Evolutionary conservation across 2,329 filamentous ascomycete species (phyloP).

Genomic region (Aspergillus ustus): DNA sequence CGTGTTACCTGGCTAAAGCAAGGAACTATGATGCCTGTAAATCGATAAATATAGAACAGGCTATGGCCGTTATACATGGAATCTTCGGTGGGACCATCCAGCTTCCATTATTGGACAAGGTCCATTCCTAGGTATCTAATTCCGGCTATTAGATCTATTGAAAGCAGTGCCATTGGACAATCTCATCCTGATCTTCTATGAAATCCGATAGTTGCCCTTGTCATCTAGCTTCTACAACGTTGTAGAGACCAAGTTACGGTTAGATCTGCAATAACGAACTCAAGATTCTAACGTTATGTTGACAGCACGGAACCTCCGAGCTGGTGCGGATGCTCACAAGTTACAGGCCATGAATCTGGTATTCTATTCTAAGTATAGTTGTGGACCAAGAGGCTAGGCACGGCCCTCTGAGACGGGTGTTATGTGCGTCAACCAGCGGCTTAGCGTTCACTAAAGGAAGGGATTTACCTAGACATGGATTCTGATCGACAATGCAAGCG

Average conservation of each 20-base stretch:
- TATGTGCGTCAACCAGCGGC: not conserved
- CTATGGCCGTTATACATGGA: not conserved
- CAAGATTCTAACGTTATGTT: not conserved
- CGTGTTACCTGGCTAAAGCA: not conserved
- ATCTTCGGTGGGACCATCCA: not conserved
- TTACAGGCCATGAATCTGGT: not conserved
- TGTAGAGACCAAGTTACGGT: not conserved
- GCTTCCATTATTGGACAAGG: not conserved
- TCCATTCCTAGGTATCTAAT: not conserved
- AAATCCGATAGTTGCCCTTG: not conserved
- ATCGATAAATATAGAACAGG: slow-evolving; percentile 4
- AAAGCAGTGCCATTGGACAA: slow-evolving; percentile 1
- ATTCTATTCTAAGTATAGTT: not conserved
- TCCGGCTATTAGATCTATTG: not conserved
- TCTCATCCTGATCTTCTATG: no score
- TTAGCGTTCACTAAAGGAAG: not conserved
- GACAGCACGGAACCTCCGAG: not conserved
- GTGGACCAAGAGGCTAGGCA: not conserved
- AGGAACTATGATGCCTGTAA: not conserved
- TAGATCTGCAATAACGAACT: not conserved
- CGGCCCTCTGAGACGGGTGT: not conserved
- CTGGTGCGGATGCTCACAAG: not conserved
- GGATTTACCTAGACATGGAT: not conserved
- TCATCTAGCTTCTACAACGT: not conserved
- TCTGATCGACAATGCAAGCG: not conserved